Conservation (phyloP, 192 early-diverging fungal species). For the Coemansia sp. region DNA sequence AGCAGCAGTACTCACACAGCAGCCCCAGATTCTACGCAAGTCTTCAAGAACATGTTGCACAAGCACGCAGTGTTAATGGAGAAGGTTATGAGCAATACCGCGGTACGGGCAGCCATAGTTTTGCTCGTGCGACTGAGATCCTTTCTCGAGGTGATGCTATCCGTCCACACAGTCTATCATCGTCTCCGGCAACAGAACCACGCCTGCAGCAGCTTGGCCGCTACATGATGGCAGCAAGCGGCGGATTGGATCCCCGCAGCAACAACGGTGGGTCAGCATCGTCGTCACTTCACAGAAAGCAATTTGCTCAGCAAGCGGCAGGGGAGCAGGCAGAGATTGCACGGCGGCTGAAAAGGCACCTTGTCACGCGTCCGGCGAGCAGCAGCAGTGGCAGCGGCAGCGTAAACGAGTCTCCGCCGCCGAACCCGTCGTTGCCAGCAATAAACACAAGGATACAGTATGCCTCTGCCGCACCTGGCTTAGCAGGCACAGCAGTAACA, state of each 20-base stretch:
- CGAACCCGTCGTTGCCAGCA: neutral
- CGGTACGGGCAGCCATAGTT: neutral
- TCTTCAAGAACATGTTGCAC: neutral
- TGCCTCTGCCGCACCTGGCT: neutral
- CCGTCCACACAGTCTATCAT: constrained; percentile 9
- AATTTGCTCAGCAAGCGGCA: constrained; percentile 12
- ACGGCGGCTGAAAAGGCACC: constrained; percentile 67
- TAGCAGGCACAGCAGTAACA: neutral
- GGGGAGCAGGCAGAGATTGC: constrained; percentile 57
- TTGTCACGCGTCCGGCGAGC: constrained; percentile 62
- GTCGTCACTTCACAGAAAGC: constrained; percentile 11
- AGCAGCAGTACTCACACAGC: neutral
- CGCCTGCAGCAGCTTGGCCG: neutral
- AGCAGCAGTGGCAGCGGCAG: constrained; percentile 17
- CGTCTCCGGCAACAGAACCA: neutral
- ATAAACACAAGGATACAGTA: neutral
- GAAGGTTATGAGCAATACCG: neutral
- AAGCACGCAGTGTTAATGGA: neutral
- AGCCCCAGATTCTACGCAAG: neutral
- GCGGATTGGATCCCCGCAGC: neutral
- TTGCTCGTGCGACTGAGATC: constrained; percentile 17
- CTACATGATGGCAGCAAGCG: neutral
- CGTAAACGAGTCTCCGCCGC: neutral
- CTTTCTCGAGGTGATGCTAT: neutral
- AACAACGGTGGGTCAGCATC: constrained; percentile 29